These are phyloP conservation scores for Lanzia echinophila DNA, from an alignment of 2,329 filamentous ascomycete species.

Conservation along the genomic window DNA sequence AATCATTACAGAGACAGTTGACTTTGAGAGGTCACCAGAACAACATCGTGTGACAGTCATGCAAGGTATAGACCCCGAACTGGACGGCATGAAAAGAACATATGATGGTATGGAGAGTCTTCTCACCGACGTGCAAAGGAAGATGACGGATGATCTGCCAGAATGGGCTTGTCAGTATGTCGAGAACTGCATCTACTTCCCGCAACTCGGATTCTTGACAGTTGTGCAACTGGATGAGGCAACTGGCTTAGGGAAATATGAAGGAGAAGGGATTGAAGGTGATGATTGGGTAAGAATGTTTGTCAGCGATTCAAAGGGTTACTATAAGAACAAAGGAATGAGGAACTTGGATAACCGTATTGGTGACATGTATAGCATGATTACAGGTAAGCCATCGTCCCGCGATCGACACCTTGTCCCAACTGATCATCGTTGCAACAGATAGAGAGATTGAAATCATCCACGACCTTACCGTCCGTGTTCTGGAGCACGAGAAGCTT, in stretches of 20 bases:
- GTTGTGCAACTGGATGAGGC: constrained; percentile 58
- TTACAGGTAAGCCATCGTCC: constrained; percentile 54
- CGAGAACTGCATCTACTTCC: constrained; percentile 79
- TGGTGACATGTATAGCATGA: constrained; percentile 78
- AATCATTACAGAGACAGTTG: constrained; percentile 66
- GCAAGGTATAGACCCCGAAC: constrained; percentile 60
- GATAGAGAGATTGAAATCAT: constrained; percentile 88
- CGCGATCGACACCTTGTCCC: neutral
- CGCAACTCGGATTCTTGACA: constrained; percentile 85
- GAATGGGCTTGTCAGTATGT: constrained; percentile 47
- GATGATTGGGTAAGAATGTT: constrained; percentile 76
- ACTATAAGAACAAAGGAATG: constrained; percentile 85
- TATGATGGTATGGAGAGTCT: constrained; percentile 74
- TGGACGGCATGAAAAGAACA: constrained; percentile 71
- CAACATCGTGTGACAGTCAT: constrained; percentile 68
- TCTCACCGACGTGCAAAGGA: constrained; percentile 58
- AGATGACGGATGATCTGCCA: constrained; percentile 58
- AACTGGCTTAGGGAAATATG: constrained; percentile 54
- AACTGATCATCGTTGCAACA: constrained; percentile 27
- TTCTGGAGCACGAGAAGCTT: constrained; percentile 62
- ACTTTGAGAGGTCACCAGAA: constrained; percentile 66
- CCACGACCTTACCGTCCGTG: constrained; percentile 63
- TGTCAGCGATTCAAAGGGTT: constrained; percentile 60
- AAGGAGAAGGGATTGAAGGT: constrained; percentile 48
- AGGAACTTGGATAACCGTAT: constrained; percentile 70